Evolutionary conservation across 768 basidiomycete species (phyloP), one percentile per base, ranked within the genome.

Genomic region (Rhodotorula babjevae): DNA sequence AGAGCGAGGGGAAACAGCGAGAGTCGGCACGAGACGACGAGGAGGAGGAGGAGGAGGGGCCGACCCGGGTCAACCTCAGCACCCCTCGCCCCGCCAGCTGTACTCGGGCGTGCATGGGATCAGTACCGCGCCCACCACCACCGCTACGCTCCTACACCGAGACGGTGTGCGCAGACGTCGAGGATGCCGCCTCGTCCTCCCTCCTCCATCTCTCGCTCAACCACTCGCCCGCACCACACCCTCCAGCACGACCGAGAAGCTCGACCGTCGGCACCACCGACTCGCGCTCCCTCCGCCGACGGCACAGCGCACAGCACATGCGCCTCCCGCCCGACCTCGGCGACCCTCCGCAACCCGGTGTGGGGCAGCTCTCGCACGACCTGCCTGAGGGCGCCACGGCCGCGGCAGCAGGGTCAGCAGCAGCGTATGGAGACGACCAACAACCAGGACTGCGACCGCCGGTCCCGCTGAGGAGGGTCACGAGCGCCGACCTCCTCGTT

Each of bases 61-160:
- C n/a, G n/a, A n/a, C n/a, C n/a, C n/a, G n/a, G n/a, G n/a, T n/a
- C n/a, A n/a, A n/a, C n/a, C n/a, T n/a, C n/a, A n/a, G n/a, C 36
- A 36, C 29, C 15, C n/a, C 11, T 14, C n/a, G 14, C 16, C 29
- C 15, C 11, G 36, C 36, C 9, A 5, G 36, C 55, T 56, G 47
- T 10, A n/a, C 33, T n/a, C n/a, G 49, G 19, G 14, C 19, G 2
- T 31, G 27, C 14, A 66, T 71, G 64, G 27, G 25, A 5, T 4
- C 18, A 0, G 36, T n/a, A 5, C 12, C 5, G 1, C 62, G 66
- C 15, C 65, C 71, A 12, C 49, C 31, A 7, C 56, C 71, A 0
- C 66, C 71, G 7, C 49, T 60, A 16, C 56, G 66, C 9, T 33
- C 40, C 29, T 72, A 72, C 62, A 68, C 61, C 21, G 62, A 72